Base-by-base conservation (phyloP, 2,329 filamentous ascomycete genomes). In the Aureobasidium mangrovei region DNA sequence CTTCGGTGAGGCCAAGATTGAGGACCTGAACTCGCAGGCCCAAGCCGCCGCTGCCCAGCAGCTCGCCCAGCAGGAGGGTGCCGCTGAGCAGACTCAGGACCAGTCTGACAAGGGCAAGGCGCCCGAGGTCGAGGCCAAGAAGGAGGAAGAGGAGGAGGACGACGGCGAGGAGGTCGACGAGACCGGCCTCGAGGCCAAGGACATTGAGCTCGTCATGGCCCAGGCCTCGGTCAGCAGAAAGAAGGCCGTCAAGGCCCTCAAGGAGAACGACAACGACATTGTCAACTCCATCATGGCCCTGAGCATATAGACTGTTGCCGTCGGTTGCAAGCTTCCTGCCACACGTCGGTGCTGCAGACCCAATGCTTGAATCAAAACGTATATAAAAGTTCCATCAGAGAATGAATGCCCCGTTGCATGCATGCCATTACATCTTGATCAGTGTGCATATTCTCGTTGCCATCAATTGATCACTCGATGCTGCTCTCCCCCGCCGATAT, bases 201-300 rank as follows among this genome's bases (percentile, higher is more conserved):
- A 98, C 73, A 98, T 98, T 69, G 93, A 98, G 76, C 83, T 98
- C 57, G 93, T 98, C 74, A 96, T 97, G 89, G 89, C 88, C 65
- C 91, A 98, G 77, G 93, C 93, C 66, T 93, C 80, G 68, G 94
- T 98, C 67, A 95, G 89, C 65, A 83, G 93, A 74, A 96, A 95
- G 79, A 97, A 97, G 84, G 93, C 93, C 59, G 83, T 98, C 78
- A 98, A 97, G 79, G 93, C 94, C 55, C 81, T 98, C 70, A 91
- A 90, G 80, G 93, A 97, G 80, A 98, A 98, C 72, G 91, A 97
- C 77, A 96, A 97, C 69, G 93, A 98, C 72, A 98, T 98, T 77
- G 93, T 98, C 80, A 98, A 98, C 82, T 96, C 93, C 66, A 98
- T 98, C 78, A 98, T 98, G 93, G 91, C 91, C 64, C 78, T 98